Evolutionary conservation across 495 filamentous ascomycete genomes (phyloP).

Genomic region (Lepraria neglecta): DNA sequence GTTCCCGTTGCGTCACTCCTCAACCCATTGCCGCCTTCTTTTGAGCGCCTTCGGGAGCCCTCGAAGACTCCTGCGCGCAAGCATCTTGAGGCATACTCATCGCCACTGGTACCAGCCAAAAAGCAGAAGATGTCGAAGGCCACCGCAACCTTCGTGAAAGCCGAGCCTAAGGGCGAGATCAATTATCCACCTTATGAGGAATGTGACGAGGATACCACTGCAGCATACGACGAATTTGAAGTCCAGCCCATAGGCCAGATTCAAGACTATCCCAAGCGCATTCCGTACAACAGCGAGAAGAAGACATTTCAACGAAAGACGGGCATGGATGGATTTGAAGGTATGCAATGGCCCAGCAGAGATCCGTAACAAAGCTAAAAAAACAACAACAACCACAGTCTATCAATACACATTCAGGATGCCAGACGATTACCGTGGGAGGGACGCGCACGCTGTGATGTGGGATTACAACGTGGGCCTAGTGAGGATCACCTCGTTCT

Average conservation of each 20-base stretch:
- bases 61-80: slow-evolving; percentile 26
- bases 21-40: slow-evolving; percentile 48
- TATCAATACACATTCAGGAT: slow-evolving; percentile 86
- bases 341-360: slow-evolving; percentile 40
- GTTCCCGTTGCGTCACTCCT: slow-evolving; percentile 53
- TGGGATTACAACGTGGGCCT: slow-evolving; percentile 98
- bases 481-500: slow-evolving; percentile 88
- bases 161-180: slow-evolving; percentile 53
- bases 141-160: slow-evolving; percentile 50
- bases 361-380: not conserved
- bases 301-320: slow-evolving; percentile 79
- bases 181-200: slow-evolving; percentile 64
- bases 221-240: slow-evolving; percentile 53
- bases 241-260: slow-evolving; percentile 67
- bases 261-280: slow-evolving; percentile 60
- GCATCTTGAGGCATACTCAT: slow-evolving; percentile 23
- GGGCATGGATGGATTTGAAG: slow-evolving; percentile 79
- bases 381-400: slow-evolving; percentile 45
- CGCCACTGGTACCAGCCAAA: slow-evolving; percentile 33
- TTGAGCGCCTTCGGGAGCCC: slow-evolving; percentile 27
- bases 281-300: slow-evolving; percentile 92
- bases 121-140: slow-evolving; percentile 53
- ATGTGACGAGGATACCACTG: slow-evolving; percentile 48
- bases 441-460: slow-evolving; percentile 63
- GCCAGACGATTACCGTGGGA: slow-evolving; percentile 52